Evolutionary conservation across 1,284 basidiomycete species (phyloP), one percentile per base, ranked within the genome.

Genomic region (Heterobasidion irregulare): DNA sequence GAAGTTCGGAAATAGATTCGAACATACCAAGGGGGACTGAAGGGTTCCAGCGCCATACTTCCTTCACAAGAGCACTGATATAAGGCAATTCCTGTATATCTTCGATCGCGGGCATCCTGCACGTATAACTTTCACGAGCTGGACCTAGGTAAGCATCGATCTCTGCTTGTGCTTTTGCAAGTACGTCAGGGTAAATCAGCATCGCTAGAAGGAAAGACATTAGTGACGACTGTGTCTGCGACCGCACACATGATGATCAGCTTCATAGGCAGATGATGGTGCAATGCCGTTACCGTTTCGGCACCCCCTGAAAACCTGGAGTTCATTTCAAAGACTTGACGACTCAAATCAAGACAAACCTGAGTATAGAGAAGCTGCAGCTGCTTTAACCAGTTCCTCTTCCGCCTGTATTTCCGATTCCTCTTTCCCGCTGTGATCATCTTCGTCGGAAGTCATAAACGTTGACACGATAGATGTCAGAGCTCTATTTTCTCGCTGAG

Each of bases 341-440:
- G 15, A 32, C 26, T 18, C 18, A 32, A 48, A 26, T 1, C 4
- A 26, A 26, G 3, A 50, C 63, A 32, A 43, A 68, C 72, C 70
- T 6, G 72, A 72, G 55, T 74, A 75, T 19, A 74, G 63, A 2
- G 73, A 72, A 6, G 70, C 70, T 1, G 70, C 73, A 12, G 72
- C 69, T 1, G 67, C 67, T 47, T 75, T 72, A 51, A 74, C 66
- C 2, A 72, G 56, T 35, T 70, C 69, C 54, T 73, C 69, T n/a
- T 71, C 41, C 13, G 41, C 41, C 6, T 44, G 41, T 13, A 44
- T 16, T 44, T 16, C 5, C 41, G 16, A 44, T 13, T 44, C 41
- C 8, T 13, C 41, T 44, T 13, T 16, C 12, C 16, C 68, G 15
- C 54, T 57, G 12, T 43, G 19, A 2, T 53, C 56, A 34, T 63